A percentile compares a stretch with the other conserved stretches of the same genome.
Evolutionary conservation across 345 rosid genomes (phyloP).

Genomic region (Acer yangbiense): DNA sequence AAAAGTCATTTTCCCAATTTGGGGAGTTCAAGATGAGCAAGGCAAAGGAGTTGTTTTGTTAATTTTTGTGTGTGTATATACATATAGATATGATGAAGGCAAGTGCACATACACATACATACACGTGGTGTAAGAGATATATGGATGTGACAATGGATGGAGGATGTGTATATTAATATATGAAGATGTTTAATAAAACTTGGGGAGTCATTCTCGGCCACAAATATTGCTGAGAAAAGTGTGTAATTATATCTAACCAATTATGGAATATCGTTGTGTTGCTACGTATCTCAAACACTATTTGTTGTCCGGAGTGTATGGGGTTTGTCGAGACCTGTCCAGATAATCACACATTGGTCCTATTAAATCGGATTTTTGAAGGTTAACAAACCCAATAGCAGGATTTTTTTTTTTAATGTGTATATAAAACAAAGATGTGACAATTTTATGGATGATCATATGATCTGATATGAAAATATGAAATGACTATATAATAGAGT

Average conservation of each 20-base stretch:
- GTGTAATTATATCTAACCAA: not conserved
- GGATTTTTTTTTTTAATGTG: too few species aligned
- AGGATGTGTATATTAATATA: not conserved
- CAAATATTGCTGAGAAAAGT: not conserved
- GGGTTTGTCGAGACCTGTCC: too few species aligned
- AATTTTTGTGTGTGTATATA: not conserved
- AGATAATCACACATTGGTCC: too few species aligned
- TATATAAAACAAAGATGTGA: too few species aligned
- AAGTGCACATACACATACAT: not conserved
- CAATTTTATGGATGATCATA: too few species aligned
- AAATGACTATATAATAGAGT: too few species aligned
- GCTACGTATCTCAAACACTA: too few species aligned
- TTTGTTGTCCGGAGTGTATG: too few species aligned
- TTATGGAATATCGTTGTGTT: not conserved
- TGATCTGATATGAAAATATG: too few species aligned
- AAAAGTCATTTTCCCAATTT: slow-evolving; percentile 1
- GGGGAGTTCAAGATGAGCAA: not conserved
- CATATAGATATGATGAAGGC: not conserved
- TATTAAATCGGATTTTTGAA: too few species aligned
- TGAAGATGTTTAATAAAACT: not conserved
- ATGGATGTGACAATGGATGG: slow-evolving; percentile 2
- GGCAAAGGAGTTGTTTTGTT: not conserved
- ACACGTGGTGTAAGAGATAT: not conserved
- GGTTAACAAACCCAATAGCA: too few species aligned
- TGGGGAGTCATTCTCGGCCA: slow-evolving; percentile 1